Evolutionary conservation across 1,139 yeast species (phyloP), one percentile per base, ranked within the genome.

Genomic region (Protomyces pachydermus): DNA sequence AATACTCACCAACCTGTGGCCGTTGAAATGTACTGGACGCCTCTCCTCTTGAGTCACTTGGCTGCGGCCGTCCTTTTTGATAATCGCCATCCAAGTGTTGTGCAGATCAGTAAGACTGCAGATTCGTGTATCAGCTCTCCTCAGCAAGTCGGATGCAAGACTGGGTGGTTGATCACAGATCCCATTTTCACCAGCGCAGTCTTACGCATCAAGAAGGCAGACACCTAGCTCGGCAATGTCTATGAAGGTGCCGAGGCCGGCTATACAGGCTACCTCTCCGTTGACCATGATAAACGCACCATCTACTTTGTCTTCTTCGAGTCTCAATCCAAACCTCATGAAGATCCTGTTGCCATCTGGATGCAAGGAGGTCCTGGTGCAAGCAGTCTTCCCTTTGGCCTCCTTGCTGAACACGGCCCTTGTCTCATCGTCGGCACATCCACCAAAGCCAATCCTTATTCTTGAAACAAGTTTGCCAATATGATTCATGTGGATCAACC

Each of bases 321-420:
- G 75, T 86, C 93, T 64, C 84, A 97, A 78, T 88, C 87, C 72
- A 95, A 89, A 76, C 96, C 97, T 23, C 77, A 78, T 68, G 88
- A 81, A 67, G 97, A 90, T 74, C 97, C 97, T 6, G 80, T 90
- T 58, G 82, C 91, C 63, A 79, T 91, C 71, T 91, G 97, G 96
- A 80, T 93, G 42, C 93, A 93, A 42, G 71, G 71, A 10, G 96
- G 96, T 0, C 96, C 96, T 0, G 98, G 98, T 0, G 93, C 98
- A 74, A 90, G 97, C 2, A 89, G 97, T 0, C 84, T 91, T 93
- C 98, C 91, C 75, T 98, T 98, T 2, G 96, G 96, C 0, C 74
- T 93, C 68, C 84, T 91, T 83, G 98, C 93, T 74, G 77, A 85
- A 1, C 98, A 98, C 0, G 97, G 98, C 0, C 82, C 96, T 1